Conservation (phyloP, 2,329 filamentous ascomycete genomes). For the Diaporthe amygdali region DNA sequence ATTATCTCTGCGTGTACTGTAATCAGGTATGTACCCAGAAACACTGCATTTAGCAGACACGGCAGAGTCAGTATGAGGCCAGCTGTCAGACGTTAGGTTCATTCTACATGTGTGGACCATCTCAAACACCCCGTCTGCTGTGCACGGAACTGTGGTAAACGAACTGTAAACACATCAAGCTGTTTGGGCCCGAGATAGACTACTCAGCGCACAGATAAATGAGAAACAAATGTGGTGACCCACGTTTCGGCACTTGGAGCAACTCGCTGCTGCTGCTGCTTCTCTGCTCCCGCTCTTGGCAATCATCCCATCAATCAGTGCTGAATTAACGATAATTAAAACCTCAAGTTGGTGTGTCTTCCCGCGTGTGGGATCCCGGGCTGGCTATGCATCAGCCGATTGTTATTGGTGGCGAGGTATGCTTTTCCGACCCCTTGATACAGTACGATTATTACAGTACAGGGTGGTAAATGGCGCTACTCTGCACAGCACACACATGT, state of each 20-base stretch:
- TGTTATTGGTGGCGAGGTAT: conserved; percentile 5
- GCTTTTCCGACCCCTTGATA: conserved; percentile 4
- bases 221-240: background rate
- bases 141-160: no score
- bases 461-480: background rate
- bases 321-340: background rate
- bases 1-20: no score
- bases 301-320: background rate
- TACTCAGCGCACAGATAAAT: background rate
- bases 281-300: no score
- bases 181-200: background rate
- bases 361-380: background rate
- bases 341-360: background rate
- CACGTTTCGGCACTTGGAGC: background rate
- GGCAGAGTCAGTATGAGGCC: background rate
- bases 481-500: background rate
- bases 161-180: background rate
- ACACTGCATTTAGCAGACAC: no score
- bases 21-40: background rate
- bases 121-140: background rate
- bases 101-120: background rate
- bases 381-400: background rate
- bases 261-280: background rate
- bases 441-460: background rate
- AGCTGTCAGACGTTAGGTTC: background rate